Base-by-base conservation (phyloP, 495 filamentous ascomycete species). In the Hypoxylon lienhwacheense region DNA sequence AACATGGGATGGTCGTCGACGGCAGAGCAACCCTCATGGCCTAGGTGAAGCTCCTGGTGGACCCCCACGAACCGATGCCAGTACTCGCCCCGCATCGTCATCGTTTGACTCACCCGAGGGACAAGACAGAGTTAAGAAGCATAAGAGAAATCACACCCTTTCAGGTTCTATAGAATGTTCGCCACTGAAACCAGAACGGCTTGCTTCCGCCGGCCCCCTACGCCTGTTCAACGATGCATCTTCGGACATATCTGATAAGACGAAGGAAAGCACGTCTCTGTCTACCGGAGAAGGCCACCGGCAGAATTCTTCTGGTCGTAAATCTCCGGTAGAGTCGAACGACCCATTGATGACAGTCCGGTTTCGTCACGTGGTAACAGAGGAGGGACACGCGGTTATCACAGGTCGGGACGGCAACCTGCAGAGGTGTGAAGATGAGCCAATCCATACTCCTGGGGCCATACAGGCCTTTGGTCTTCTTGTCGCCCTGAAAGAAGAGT, bases 361-460 rank as follows among this genome's bases (percentile, higher is more conserved):
- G 2, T 96, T 95, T 69, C 85, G 84, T 63, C 90, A 97, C 68
- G 75, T 88, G 16, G 66, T 87, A 34, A 91, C 87, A 0, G 82
- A 89, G 5, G 86, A 81, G 36, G 91, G 91, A 0, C 91, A 97
- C 72, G 87, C 85, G 4, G 81, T 97, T 14, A 85, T 96, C 39
- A 92, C 89, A 4, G 91, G 91, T 7, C 76, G 87, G 44, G 80
- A 86, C 45, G 83, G 85, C 2, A 79, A 70, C 1, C 72, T 92
- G 31, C 87, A 91, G 59, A 70, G 81, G 31, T 95, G 90, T 67
- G 92, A 97, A 68, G 92, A 97, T 67, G 92, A 96, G 59, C 90
- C 92, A 0, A 96, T 96, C 31, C 90, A 90, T 57, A 87, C 90
- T 10, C 92, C 92, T 0, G 91, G 91, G 10, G 90, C 91, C n/a